Evolutionary conservation across 441 rosid genomes (phyloP), one percentile per base, ranked within the genome.

Genomic region (Aleurites moluccanus): DNA sequence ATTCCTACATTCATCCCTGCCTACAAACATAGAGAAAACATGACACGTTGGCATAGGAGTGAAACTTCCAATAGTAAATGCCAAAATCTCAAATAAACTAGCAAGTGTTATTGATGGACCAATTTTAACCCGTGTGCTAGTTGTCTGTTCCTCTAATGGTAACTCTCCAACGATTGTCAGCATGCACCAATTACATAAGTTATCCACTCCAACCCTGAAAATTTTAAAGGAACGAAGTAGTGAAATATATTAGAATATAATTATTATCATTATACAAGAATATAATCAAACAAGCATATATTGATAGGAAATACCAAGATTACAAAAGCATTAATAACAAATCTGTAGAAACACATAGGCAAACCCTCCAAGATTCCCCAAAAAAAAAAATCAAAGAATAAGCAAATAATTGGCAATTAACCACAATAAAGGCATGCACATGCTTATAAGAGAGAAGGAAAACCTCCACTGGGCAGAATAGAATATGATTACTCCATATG

Each of bases 61-160:
- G 73, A 89, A 92, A 82, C 90, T 89, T 71, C 96, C 97, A 80
- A 92, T 93, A 16, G 97, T 92, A 86, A 92, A 92, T 69, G 94
- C 97, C 78, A 92, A 74, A 76, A 91, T 86, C 79, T 92, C 97
- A 52, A 93, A 86, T 71, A 91, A 80, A 85, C 96, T 92, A 78
- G 97, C 97, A 64, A 92, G 94, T 64, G 97, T 92, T 62, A 92
- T 92, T 23, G 97, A 92, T 75, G 97, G 97, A 72, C 97, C 97
- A 80, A 91, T 96, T 83, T 92, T 96, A 79, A 88, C 90, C 20
- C 91, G 90, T 52, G 96, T 94, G 76, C 87, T 86, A 85, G 96
- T 91, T 73, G 89, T 84, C 72, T 91, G 77, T 64, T 82, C 87
- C 77, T 91, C 97, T 77, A 92, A 75, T 30, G 88, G 82, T 73